Conservation (phyloP, 495 filamentous ascomycete species). For the Neurospora sp. region DNA sequence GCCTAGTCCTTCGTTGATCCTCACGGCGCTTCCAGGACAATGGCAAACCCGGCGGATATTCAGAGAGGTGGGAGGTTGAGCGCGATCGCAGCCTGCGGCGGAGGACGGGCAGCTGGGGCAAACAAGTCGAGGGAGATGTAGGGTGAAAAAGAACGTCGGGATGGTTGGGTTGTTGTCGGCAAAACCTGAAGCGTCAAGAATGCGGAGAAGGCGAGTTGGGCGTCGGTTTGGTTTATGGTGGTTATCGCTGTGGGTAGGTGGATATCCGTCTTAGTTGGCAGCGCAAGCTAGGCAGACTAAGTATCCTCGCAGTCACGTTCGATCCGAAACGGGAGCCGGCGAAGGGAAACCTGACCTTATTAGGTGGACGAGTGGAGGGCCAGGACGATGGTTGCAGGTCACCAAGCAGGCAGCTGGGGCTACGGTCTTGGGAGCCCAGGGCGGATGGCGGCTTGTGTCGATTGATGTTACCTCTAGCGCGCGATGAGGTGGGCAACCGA, state of each 20-base stretch:
- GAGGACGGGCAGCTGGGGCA: not conserved
- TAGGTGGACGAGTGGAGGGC: not conserved
- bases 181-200: not conserved
- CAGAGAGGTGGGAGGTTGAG: not conserved
- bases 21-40: not conserved
- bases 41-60: not conserved
- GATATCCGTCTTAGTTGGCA: not conserved
- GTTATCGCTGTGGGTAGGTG: not conserved
- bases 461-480: not conserved
- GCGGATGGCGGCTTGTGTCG: not conserved
- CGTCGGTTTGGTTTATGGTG: not conserved
- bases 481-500: not conserved
- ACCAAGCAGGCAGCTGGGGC: not conserved
- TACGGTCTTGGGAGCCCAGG: not conserved
- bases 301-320: not conserved
- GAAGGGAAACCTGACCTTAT: not conserved
- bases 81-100: not conserved
- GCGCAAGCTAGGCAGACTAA: not conserved
- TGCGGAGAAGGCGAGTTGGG: not conserved
- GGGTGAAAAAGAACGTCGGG: not conserved
- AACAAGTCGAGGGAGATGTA: not conserved
- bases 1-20: not conserved
- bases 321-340: not conserved
- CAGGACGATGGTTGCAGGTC: not conserved
- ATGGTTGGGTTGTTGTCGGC: not conserved